Evolutionary conservation across 148 eudicot species (phyloP).

Genomic region (Simmondsia chinensis): DNA sequence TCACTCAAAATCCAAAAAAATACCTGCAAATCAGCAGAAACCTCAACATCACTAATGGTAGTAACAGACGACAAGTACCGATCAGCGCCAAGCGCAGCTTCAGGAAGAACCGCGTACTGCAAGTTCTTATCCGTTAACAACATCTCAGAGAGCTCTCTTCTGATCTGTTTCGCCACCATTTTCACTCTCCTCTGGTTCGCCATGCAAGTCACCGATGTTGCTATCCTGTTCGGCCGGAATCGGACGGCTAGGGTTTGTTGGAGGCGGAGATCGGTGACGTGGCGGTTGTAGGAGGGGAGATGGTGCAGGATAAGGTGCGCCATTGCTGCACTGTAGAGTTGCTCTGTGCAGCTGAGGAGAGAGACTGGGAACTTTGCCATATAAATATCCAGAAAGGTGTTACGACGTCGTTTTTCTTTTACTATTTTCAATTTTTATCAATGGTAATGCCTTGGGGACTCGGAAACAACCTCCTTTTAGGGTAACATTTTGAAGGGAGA

Average conservation of each 20-base stretch:
- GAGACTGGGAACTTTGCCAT: not conserved
- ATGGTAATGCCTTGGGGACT: too few species aligned
- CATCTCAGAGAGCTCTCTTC: conserved; percentile 86
- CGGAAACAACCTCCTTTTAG: too few species aligned
- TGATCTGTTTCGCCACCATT: conserved; percentile 85
- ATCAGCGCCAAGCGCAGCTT: conserved; percentile 94
- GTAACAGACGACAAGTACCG: conserved; percentile 79
- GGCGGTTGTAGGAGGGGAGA: too few species aligned
- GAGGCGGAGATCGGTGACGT: too few species aligned
- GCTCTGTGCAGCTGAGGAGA: not conserved
- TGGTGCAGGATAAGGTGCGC: conserved; percentile 15
- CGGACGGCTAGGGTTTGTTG: not conserved
- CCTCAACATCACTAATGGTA: conserved; percentile 82
- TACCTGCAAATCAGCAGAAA: conserved; percentile 93
- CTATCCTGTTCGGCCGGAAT: not conserved
- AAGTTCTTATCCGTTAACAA: conserved; percentile 63
- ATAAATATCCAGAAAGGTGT: not conserved
- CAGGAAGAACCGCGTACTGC: conserved; percentile 78
- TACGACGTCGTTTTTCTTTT: too few species aligned
- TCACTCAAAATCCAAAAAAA: not conserved
- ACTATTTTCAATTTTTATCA: too few species aligned
- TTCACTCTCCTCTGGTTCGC: conserved; percentile 85
- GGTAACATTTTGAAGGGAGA: too few species aligned
- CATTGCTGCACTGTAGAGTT: conserved; percentile 5
- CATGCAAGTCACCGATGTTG: conserved; percentile 43